phyloP scores from a whole-genome alignment of 345 rosid species.

The Ceriops zippeliana region DNA sequence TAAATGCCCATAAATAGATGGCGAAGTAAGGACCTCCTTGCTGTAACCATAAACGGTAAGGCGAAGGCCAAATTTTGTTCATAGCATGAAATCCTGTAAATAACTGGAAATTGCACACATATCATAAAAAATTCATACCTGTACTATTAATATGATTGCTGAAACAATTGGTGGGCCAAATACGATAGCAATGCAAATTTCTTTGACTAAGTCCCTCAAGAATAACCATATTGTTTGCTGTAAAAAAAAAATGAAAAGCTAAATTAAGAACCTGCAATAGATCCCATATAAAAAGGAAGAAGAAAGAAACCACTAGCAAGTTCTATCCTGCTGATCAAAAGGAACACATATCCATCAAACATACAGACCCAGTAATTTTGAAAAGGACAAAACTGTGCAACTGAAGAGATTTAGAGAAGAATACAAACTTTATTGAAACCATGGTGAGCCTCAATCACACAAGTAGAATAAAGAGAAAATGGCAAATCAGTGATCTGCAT shows the following conservation, averaged over 20 bases:
- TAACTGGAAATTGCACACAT: not conserved
- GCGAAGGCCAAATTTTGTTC: not conserved
- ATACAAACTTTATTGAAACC: conserved; percentile 88
- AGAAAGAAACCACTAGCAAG: not conserved
- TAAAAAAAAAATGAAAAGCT: conserved; percentile 20
- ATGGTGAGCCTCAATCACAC: conserved; percentile 90
- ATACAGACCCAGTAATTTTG: conserved; percentile 12
- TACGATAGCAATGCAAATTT: conserved; percentile 60
- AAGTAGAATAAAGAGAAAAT: conserved; percentile 92
- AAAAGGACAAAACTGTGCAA: conserved; percentile 8
- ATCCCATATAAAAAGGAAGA: not conserved
- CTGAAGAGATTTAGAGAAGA: conserved; percentile 14
- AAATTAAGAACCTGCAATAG: conserved; percentile 11
- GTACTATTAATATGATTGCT: conserved; percentile 78
- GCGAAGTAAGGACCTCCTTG: conserved; percentile 99
- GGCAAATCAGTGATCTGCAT: conserved; percentile 95
- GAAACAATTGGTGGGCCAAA: conserved; percentile 90
- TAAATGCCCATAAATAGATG: conserved; percentile 95
- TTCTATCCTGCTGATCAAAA: not conserved
- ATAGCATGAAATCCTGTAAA: not conserved
- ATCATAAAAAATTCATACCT: conserved; percentile 42
- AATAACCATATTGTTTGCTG: conserved; percentile 98
- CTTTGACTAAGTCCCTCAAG: conserved; percentile 84
- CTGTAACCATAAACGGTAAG: conserved; percentile 36
- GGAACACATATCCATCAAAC: not conserved